These are phyloP conservation scores for Fusarium sp. DNA, from an alignment of 2,329 filamentous ascomycete species.

Conservation along the genomic window DNA sequence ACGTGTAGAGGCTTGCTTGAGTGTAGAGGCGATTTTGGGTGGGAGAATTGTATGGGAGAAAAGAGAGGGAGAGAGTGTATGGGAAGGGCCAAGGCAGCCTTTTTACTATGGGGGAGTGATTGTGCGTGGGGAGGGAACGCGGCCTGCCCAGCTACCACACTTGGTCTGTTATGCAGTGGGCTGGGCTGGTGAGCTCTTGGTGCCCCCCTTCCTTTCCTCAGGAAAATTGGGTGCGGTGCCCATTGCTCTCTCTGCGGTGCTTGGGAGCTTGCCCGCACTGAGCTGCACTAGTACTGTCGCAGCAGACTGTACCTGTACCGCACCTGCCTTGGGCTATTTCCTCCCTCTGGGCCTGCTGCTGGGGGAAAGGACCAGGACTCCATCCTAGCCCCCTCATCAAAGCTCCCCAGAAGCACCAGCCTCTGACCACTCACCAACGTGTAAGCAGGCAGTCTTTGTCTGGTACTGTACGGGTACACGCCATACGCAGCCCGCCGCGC, in stretches of 20 bases:
- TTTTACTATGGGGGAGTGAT: conserved; percentile 75
- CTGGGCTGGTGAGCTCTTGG: conserved; percentile 39
- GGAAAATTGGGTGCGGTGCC: conserved; percentile 45
- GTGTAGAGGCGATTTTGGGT: conserved; percentile 60
- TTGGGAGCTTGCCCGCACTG: conserved; percentile 29
- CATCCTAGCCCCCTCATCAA: conserved; percentile 38
- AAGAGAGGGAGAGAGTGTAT: conserved; percentile 66
- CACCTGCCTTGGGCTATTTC: conserved; percentile 32
- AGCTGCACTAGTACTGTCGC: conserved; percentile 39
- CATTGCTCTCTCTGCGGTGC: conserved; percentile 31
- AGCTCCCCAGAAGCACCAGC: conserved; percentile 35
- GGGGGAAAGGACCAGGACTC: conserved; percentile 35
- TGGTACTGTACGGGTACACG: conserved; percentile 56
- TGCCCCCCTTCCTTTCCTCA: conserved; percentile 32
- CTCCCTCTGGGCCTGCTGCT: conserved; percentile 26
- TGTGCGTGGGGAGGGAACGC: conserved; percentile 56
- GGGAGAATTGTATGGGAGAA: conserved; percentile 71
- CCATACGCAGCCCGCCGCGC: conserved; percentile 45
- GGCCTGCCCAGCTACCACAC: conserved; percentile 45
- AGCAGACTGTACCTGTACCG: conserved; percentile 36
- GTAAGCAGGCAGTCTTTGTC: conserved; percentile 39
- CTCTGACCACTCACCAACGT: conserved; percentile 40
- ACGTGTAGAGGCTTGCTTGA: conserved; percentile 53
- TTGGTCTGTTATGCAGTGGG: conserved; percentile 39
- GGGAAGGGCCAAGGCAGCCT: conserved; percentile 65